These are phyloP conservation scores for Metschnikowia gelsemii DNA, from an alignment of 805 yeast species.

Conservation along the genomic window DNA sequence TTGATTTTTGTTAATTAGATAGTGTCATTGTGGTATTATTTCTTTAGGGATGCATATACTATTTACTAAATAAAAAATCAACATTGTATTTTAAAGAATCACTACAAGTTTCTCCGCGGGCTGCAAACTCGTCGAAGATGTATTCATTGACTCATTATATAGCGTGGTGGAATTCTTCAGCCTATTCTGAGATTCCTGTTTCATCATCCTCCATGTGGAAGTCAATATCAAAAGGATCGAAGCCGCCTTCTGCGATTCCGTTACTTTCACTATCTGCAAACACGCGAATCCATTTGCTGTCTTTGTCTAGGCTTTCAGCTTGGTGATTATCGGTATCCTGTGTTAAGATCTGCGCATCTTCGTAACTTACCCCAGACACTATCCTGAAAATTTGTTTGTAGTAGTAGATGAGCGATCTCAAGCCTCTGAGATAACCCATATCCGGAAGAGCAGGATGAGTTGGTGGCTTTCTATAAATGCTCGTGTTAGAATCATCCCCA, in stretches of 20 bases:
- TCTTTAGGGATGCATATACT: constrained; percentile 26
- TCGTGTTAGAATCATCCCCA: constrained; percentile 39
- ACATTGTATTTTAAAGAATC: constrained; percentile 15
- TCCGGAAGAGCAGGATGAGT: constrained; percentile 63
- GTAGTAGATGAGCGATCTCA: constrained; percentile 68
- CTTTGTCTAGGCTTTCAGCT: constrained; percentile 1
- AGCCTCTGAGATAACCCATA: constrained; percentile 81
- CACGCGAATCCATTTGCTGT: constrained; percentile 15
- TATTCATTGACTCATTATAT: background rate
- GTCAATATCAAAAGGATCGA: constrained; percentile 17
- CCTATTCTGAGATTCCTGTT: constrained; percentile 19
- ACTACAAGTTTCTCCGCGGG: background rate
- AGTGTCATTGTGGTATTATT: constrained; percentile 22
- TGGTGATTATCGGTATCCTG: background rate
- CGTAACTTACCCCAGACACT: constrained; percentile 39
- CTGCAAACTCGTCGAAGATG: background rate
- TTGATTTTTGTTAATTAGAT: constrained; percentile 18
- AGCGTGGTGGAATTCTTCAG: background rate
- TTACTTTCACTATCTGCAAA: constrained; percentile 15
- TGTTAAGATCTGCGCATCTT: constrained; percentile 14
- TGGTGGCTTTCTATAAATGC: constrained; percentile 62
- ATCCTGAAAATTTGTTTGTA: constrained; percentile 58
- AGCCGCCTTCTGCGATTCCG: background rate
- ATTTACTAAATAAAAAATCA: constrained; percentile 24
- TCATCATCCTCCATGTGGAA: constrained; percentile 15